phyloP scores from a whole-genome alignment of 768 basidiomycete species.

The Cystobasidium tubakii region DNA sequence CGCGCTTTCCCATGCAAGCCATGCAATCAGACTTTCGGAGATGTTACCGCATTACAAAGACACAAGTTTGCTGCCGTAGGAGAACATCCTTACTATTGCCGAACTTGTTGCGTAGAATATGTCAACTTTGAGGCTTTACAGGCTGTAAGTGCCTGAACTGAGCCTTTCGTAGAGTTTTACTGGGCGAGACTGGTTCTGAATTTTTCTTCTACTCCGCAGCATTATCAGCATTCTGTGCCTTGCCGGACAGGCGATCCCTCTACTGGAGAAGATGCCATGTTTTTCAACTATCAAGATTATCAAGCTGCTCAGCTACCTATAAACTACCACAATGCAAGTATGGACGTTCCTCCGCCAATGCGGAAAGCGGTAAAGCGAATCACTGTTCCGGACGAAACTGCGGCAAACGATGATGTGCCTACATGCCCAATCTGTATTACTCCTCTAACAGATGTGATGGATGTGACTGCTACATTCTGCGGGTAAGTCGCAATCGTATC shows the following conservation, averaged over 20 bases:
- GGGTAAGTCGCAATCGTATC: not conserved
- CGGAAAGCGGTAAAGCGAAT: not conserved
- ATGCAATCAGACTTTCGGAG: not conserved
- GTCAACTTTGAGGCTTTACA: conserved; percentile 9
- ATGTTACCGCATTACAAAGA: conserved; percentile 3
- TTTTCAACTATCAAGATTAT: conserved; percentile 4
- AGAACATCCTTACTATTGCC: conserved; percentile 13
- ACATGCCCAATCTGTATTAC: conserved; percentile 27
- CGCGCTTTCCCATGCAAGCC: not conserved
- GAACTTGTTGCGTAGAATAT: not conserved
- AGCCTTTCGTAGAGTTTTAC: not conserved
- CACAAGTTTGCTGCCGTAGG: not conserved
- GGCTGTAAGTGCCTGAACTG: not conserved
- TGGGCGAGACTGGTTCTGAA: too few relatives aligned
- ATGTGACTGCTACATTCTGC: conserved; percentile 25
- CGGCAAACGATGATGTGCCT: not conserved
- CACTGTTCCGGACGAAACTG: not conserved
- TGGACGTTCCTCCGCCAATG: not conserved
- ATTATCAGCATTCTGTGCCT: not conserved
- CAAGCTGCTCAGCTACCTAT: not conserved
- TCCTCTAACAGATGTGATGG: not conserved
- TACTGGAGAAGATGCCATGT: not conserved
- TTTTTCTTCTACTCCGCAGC: not conserved
- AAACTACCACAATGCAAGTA: not conserved
- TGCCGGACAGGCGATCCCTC: not conserved